Percentiles rank a stretch among this genome's conserved stretches.
Conservation (phyloP, 2,329 filamentous ascomycete genomes). For the Onygena corvina region DNA sequence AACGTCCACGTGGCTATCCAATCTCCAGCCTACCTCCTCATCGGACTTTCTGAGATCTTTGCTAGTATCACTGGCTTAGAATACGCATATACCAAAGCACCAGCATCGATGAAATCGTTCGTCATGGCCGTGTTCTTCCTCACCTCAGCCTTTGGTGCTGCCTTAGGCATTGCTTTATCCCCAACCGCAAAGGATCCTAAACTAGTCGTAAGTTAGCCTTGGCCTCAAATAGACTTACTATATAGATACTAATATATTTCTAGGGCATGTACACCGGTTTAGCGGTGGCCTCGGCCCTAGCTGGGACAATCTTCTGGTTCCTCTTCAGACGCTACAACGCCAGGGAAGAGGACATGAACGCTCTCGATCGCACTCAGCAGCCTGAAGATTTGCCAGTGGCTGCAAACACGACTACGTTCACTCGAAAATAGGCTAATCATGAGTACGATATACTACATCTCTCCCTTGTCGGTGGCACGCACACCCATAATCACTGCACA, state of each 20-base stretch:
- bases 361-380: conserved; percentile 27
- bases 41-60: conserved; percentile 44
- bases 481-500: no score
- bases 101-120: conserved; percentile 54
- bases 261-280: conserved; percentile 52
- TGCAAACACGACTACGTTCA: conserved; percentile 7
- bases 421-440: no score
- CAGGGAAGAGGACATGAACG: conserved; percentile 41
- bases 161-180: conserved; percentile 50
- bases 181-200: conserved; percentile 51
- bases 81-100: conserved; percentile 65
- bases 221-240: neutral
- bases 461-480: no score
- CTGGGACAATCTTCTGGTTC: conserved; percentile 44
- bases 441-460: no score
- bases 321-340: conserved; percentile 39
- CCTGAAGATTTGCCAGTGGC: conserved; percentile 12
- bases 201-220: conserved; percentile 32
- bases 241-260: neutral
- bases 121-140: conserved; percentile 47
- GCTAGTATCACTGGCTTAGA: conserved; percentile 57
- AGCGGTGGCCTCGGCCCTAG: conserved; percentile 37
- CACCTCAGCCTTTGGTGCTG: conserved; percentile 46
- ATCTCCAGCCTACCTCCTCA: conserved; percentile 35
- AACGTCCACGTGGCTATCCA: conserved; percentile 35